Evolutionary conservation across 2,329 filamentous ascomycete species (phyloP).

Genomic region (Incumbomyces lentus): DNA sequence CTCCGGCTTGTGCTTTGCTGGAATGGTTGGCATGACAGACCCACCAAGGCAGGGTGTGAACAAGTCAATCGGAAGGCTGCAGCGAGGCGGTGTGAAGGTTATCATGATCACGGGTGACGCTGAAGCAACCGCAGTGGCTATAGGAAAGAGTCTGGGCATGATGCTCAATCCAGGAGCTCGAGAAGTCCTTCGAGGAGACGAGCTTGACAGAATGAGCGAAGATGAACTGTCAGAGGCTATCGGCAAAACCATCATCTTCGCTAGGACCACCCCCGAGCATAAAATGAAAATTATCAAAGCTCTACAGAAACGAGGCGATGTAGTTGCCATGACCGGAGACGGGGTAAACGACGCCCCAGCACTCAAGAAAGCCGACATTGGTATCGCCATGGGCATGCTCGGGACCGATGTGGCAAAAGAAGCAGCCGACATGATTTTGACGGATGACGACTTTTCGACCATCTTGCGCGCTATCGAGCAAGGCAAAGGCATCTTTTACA

Average conservation of each 20-base stretch:
- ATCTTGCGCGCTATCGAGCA: conserved; percentile 95
- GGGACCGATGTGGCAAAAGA: conserved; percentile 97
- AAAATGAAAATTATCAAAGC: conserved; percentile 95
- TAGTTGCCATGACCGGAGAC: conserved; percentile 98
- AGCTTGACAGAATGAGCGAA: conserved; percentile 87
- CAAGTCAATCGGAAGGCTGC: conserved; percentile 75
- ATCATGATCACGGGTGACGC: conserved; percentile 99
- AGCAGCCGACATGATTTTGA: conserved; percentile 78
- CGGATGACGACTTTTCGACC: conserved; percentile 79
- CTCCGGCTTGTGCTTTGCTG: conserved; percentile 75
- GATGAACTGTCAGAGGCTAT: conserved; percentile 76
- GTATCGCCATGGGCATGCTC: conserved; percentile 89
- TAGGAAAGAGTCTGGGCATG: conserved; percentile 93
- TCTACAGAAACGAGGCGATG: conserved; percentile 82
- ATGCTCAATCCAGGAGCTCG: conserved; percentile 50
- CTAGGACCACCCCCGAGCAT: conserved; percentile 90
- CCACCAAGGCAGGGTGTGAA: conserved; percentile 85
- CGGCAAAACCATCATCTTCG: conserved; percentile 84
- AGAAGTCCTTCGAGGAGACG: conserved; percentile 72
- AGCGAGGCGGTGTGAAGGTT: conserved; percentile 89
- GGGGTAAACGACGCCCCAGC: conserved; percentile 97
- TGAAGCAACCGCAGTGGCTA: conserved; percentile 86
- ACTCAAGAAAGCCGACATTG: conserved; percentile 93
- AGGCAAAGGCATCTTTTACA: conserved; percentile 98
- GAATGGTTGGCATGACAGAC: conserved; percentile 93